Evolutionary conservation across 2,329 filamentous ascomycete genomes (phyloP), one percentile per base, ranked within the genome.

Genomic region (Lasiodiplodia hormozganensis): DNA sequence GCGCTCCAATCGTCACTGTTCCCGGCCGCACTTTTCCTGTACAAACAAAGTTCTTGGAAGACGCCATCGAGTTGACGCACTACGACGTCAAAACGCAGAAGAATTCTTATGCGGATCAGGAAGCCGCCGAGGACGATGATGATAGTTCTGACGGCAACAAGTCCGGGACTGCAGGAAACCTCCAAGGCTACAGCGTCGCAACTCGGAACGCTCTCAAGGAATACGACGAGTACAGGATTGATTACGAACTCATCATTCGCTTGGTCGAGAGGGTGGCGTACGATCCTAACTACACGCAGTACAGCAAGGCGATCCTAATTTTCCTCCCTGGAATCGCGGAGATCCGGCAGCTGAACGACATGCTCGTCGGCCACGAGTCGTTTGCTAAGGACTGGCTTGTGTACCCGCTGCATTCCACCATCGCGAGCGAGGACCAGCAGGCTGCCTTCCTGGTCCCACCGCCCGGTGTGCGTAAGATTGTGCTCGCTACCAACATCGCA

Each of bases 401-500:
- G 0, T 94, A 97, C 77, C 92, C 94, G 14, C 85, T 99, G 43
- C 96, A 99, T 77, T 98, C 96, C 0, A 93, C 92, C 0, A 97
- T 99, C 73, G 94, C 95, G 12, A 97, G 92, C 57, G 95, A 98
- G 74, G 96, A 99, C 70, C 96, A 99, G 77, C 95, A 99, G 79
- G 90, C 92, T 40, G 96, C 96, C 0, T 99, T 99, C 77, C 83
- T 93, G 6, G 82, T 97, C 0, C 96, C 96, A 6, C 93, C 94
- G 0, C 86, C 85, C 3, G 95, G 95, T 0, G 85, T 89, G 68
- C 88, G 94, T 71, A 99, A 99, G 82, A 96, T 99, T 71, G 95
- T 99, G 2, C 86, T 99, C 67, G 94, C 96, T 1, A 99, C 96
- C 16, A 99, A 99, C 76, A 99, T 99, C 78, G 96, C 96, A 4